A percentile compares a stretch with the other conserved stretches of the same genome.
phyloP scores from a whole-genome alignment of 768 basidiomycete species.

The Serendipita sp. region DNA sequence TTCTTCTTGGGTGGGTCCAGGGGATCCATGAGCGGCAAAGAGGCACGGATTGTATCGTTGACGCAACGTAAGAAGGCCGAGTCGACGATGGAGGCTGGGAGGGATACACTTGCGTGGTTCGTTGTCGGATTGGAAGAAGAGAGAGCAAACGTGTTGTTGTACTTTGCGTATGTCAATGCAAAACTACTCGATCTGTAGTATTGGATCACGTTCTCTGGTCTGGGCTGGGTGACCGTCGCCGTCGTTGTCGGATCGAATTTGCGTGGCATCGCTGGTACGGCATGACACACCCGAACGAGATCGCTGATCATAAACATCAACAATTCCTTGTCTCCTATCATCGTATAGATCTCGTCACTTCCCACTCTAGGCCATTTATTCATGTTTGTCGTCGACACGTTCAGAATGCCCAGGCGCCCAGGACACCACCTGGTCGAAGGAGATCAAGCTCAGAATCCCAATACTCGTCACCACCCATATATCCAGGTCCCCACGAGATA shows the following conservation, averaged over 20 bases:
- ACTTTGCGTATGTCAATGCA: constrained; percentile 7
- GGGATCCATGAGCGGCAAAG: background rate
- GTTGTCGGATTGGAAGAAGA: background rate
- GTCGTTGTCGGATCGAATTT: background rate
- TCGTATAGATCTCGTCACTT: background rate
- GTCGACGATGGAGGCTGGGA: background rate
- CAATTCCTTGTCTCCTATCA: constrained; percentile 6
- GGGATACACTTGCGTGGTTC: background rate
- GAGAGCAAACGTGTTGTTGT: constrained; percentile 10
- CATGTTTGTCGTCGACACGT: background rate
- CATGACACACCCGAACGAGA: constrained; percentile 3
- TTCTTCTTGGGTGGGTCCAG: background rate
- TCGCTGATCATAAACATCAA: constrained; percentile 5
- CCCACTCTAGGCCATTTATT: background rate
- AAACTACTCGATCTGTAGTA: constrained; percentile 11
- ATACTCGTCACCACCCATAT: constrained; percentile 6
- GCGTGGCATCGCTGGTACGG: background rate
- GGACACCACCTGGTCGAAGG: constrained; percentile 6
- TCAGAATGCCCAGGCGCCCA: background rate
- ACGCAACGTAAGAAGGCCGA: background rate
- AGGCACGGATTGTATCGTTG: background rate
- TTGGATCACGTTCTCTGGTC: constrained; percentile 9
- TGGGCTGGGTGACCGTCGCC: background rate
- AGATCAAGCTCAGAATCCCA: background rate
- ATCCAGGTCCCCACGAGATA: constrained; percentile 4